Conservation (phyloP, 192 early-diverging fungal genomes). For the Umbelopsis vinacea region DNA sequence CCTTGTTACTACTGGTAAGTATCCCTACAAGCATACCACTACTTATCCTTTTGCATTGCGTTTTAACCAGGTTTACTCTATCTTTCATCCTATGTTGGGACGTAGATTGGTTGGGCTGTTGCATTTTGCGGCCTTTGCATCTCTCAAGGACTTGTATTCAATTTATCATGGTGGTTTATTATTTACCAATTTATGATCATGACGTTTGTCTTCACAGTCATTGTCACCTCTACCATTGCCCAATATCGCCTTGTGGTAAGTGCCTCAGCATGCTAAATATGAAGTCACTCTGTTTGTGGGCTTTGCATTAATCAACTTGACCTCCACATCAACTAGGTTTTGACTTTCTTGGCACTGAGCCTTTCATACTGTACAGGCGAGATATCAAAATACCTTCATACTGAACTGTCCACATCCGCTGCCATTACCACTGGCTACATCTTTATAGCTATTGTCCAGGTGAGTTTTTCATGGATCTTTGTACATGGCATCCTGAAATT, state of each 20-base stretch:
- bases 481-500: neutral
- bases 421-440: slow-evolving; percentile 31
- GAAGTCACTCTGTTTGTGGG: neutral
- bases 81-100: neutral
- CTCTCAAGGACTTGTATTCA: neutral
- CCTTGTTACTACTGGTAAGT: neutral
- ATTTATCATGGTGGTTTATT: slow-evolving; percentile 37
- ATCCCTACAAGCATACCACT: neutral
- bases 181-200: slow-evolving; percentile 20
- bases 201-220: slow-evolving; percentile 7
- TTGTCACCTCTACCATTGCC: slow-evolving; percentile 22
- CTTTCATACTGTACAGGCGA: slow-evolving; percentile 26
- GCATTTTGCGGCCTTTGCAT: slow-evolving; percentile 33
- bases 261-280: neutral
- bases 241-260: slow-evolving; percentile 23
- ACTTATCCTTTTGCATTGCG: neutral
- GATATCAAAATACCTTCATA: slow-evolving; percentile 22
- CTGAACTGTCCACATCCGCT: slow-evolving; percentile 6
- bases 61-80: neutral
- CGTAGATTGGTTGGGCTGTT: slow-evolving; percentile 35
- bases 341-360: slow-evolving; percentile 27
- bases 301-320: neutral
- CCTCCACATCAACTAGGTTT: slow-evolving; percentile 21
- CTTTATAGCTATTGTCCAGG: slow-evolving; percentile 26
- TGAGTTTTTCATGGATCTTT: neutral